phyloP scores from a whole-genome alignment of 176 grass and related monocot species.

The Sorghum bicolor region Sorghum_bicolor_NCBIv3 NC_012872.2:61899501-61900000 shows the following conservation, averaged over 20 bases:
- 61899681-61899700: background rate
- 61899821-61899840: background rate
- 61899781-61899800: background rate
- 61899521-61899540: too few relatives aligned
- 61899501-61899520: too few relatives aligned
- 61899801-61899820: background rate
- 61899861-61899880: background rate
- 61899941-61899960: too few relatives aligned
- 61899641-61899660: background rate
- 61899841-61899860: background rate
- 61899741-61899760: background rate
- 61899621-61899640: background rate
- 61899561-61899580: too few relatives aligned
- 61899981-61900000: too few relatives aligned
- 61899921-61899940: background rate
- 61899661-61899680: constrained; percentile 20
- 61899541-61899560: too few relatives aligned
- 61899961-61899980: too few relatives aligned
- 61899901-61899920: background rate
- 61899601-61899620: background rate
- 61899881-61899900: constrained; percentile 6
- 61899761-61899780: constrained; percentile 1
- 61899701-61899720: constrained; percentile 29
- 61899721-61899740: constrained; percentile 16
- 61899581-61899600: too few relatives aligned